Evolutionary conservation across 371 early-diverging fungal species (phyloP), one percentile per base, ranked within the genome.

Genomic region (Mucor lusitanicus): DNA sequence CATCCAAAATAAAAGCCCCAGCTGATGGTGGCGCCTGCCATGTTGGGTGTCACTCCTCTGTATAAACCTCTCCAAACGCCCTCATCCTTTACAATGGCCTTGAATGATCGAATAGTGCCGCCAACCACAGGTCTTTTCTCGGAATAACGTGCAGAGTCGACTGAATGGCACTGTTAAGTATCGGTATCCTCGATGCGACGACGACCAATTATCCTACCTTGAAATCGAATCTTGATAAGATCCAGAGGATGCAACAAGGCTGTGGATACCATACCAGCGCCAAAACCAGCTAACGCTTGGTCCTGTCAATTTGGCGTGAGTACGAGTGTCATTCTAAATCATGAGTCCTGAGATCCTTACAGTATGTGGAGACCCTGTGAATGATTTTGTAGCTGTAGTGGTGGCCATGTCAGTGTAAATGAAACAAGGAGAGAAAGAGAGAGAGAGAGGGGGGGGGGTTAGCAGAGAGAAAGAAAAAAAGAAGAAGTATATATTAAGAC

Each of bases 1-100:
- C 92, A 95, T 61, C 90, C 93, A 78, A 98, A 97, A 74, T 97
- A 98, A 44, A 98, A 82, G 0, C 96, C 97, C 98, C 99, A 98
- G 50, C 94, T 93, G 15, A 91, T 76, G 9, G 95, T 91, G n/a
- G 97, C 89, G 1, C 98, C 99, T 4, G 92, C 93, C 65, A 97
- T 86, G 67, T 95, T 98, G 40, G 99, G 92, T 3, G 90, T 67
- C 3, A 98, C 76, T 12, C 98, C 99, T 32, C 95, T 87, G 73
- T 98, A 98, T 13, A 98, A 83, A 4, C 96, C 96, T 4, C 85
- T 77, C 44, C 87, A 71, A 17, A 78, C 48, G 28, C 90, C 89
- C 74, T 86, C 88, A 11, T 80, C 79, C 23, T 61, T 69, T 8
- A 88, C 64, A 46, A 91, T 89, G 17, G 78, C 65, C 19, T 82